phyloP scores from a whole-genome alignment of 2,329 filamentous ascomycete genomes.

The Coccinonectria pachysandricola region DNA sequence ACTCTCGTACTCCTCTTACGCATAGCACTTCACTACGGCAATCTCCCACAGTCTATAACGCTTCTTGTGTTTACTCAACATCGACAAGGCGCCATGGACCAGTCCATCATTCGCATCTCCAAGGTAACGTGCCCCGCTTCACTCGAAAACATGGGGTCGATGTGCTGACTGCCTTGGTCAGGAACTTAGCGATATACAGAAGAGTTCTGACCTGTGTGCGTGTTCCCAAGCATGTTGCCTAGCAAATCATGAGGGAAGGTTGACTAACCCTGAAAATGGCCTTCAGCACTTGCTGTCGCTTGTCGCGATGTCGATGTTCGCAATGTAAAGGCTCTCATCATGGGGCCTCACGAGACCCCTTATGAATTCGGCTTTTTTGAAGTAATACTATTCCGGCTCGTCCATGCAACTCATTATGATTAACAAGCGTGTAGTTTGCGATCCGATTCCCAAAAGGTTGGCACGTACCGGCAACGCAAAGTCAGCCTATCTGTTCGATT shows the following conservation, averaged over 20 bases:
- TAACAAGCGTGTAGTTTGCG: constrained; percentile 45
- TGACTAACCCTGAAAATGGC: no score
- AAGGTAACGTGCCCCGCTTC: constrained; percentile 44
- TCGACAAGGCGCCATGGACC: constrained; percentile 41
- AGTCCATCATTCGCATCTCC: constrained; percentile 79
- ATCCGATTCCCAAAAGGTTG: constrained; percentile 68
- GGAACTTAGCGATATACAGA: constrained; percentile 81
- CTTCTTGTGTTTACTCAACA: no score
- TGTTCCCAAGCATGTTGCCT: no score
- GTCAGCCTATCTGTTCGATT: no score
- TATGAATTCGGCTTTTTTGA: constrained; percentile 98
- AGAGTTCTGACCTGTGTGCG: constrained; percentile 73
- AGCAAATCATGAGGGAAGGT: no score
- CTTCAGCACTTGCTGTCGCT: constrained; percentile 69
- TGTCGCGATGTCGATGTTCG: constrained; percentile 83
- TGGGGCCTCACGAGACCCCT: constrained; percentile 86
- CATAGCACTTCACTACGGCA: no score
- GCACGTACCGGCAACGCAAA: no score
- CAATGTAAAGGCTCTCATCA: constrained; percentile 75
- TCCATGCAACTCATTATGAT: no score
- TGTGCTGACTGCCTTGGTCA: constrained; percentile 25
- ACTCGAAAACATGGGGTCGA: constrained; percentile 5
- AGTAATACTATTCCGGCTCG: no score
- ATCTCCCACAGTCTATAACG: no score
- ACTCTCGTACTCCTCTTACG: no score